Percentiles rank a stretch among this genome's conserved stretches.
phyloP scores from a whole-genome alignment of 352 stramenopile genomes.

The Pilasporangium apinafurcum region DNA sequence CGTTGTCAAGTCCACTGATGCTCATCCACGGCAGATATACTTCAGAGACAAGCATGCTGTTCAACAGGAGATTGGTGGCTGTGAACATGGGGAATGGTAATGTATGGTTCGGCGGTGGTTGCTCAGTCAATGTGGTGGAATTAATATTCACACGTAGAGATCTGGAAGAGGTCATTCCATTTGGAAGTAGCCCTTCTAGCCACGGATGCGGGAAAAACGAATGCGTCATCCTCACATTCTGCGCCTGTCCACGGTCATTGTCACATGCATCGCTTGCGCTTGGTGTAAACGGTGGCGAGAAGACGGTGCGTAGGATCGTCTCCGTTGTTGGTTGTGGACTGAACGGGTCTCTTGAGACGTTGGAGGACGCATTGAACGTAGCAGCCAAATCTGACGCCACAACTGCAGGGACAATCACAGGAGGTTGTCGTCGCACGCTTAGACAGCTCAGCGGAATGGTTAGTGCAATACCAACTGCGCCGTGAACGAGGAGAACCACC shows the following conservation, averaged over 20 bases:
- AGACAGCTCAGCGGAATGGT: constrained; percentile 40
- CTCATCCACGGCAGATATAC: constrained; percentile 6
- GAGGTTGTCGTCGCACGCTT: constrained; percentile 27
- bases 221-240: constrained; percentile 20
- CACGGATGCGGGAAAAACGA: constrained; percentile 26
- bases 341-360: constrained; percentile 4
- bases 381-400: constrained; percentile 21
- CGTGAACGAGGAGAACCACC: constrained; percentile 15
- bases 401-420: constrained; percentile 16
- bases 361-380: neutral
- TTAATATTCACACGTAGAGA: constrained; percentile 10
- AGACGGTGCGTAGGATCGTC: constrained; percentile 25
- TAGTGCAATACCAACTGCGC: constrained; percentile 19
- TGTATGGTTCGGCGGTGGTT: neutral
- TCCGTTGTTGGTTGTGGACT: constrained; percentile 13
- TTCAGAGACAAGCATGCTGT: constrained; percentile 19
- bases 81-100: constrained; percentile 10
- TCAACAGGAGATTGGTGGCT: constrained; percentile 22
- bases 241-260: constrained; percentile 17
- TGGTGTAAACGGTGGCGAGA: constrained; percentile 17
- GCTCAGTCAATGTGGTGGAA: neutral
- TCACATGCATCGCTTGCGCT: constrained; percentile 11
- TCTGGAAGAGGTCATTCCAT: constrained; percentile 5
- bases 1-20: constrained; percentile 3
- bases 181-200: constrained; percentile 21